Evolutionary conservation across 345 rosid species (phyloP), one percentile per base, ranked within the genome.

Genomic region (Linum lewisii): DNA sequence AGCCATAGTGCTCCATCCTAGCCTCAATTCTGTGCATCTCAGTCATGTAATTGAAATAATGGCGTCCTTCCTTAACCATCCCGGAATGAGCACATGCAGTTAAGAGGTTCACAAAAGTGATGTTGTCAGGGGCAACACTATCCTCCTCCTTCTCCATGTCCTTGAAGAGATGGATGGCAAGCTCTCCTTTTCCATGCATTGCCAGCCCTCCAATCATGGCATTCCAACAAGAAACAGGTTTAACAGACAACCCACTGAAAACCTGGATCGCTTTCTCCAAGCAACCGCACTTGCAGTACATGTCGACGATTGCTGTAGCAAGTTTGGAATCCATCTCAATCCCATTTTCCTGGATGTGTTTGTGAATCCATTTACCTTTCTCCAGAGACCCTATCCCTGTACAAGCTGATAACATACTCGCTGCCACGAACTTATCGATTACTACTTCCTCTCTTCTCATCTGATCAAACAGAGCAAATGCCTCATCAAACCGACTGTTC

Each of bases 281-380:
- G 70, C 69, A 78, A 18, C 82, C 79, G 26, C 80, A 77, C 63
- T 81, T 81, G 53, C 78, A 75, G 20, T 75, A 75, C 85, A 81
- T 73, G 66, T 75, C 82, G 51, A 81, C 69, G 23, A 78, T 60
- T 11, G 80, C 49, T 3, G 82, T 66, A 13, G 80, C 78, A 53
- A 77, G 80, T 60, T 77, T 78, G 0, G 75, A 21, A 23, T 73
- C 79, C 13, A 65, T 16, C 51, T 70, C 70, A 9, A 75, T 68
- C 53, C 68, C 74, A 23, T 45, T 72, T 50, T 67, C 66, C 56
- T 52, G 59, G 29, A 75, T 62, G 58, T 67, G 68, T 16, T 15
- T 53, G 51, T 72, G 77, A 24, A 78, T 70, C 77, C 82, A 75
- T 37, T 72, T 68, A 23, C 79, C 79, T 37, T 75, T 73, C 55